Conservation (phyloP, 768 basidiomycete genomes). For the Trametes elegans region DNA sequence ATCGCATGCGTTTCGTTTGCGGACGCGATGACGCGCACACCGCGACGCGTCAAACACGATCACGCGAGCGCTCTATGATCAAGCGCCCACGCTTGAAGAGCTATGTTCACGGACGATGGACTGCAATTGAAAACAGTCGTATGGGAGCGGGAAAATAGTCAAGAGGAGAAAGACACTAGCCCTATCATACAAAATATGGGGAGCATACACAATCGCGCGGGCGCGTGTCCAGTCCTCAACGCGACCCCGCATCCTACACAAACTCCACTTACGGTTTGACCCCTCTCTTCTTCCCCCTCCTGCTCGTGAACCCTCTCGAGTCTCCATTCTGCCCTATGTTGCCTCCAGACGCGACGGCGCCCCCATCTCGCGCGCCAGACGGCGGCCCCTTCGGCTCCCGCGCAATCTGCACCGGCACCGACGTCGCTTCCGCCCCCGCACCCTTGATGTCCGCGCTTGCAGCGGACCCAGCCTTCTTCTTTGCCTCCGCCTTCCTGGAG, state of each 20-base stretch:
- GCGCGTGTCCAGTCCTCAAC: no score
- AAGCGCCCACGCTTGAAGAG: background rate
- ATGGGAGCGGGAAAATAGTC: no score
- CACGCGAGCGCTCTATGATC: background rate
- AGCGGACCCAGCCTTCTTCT: background rate
- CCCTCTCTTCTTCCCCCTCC: conserved; percentile 1
- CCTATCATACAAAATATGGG: background rate
- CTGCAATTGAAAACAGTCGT: no score
- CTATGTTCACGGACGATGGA: no score
- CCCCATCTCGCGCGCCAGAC: background rate
- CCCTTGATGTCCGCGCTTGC: no score
- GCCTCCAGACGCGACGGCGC: background rate
- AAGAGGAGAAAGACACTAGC: background rate
- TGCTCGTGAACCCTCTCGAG: conserved; percentile 1
- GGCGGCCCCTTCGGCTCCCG: conserved; percentile 16
- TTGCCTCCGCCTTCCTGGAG: background rate
- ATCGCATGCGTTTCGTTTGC: background rate
- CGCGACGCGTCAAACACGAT: conserved; percentile 8
- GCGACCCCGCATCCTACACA: background rate
- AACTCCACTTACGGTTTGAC: background rate
- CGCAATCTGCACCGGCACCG: conserved; percentile 8
- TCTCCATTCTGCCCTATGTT: background rate
- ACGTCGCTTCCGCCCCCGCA: background rate
- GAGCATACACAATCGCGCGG: no score
- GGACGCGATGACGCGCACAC: background rate